Conservation (phyloP, 2,329 filamentous ascomycete genomes). For the Fusarium sublunatum region DNA sequence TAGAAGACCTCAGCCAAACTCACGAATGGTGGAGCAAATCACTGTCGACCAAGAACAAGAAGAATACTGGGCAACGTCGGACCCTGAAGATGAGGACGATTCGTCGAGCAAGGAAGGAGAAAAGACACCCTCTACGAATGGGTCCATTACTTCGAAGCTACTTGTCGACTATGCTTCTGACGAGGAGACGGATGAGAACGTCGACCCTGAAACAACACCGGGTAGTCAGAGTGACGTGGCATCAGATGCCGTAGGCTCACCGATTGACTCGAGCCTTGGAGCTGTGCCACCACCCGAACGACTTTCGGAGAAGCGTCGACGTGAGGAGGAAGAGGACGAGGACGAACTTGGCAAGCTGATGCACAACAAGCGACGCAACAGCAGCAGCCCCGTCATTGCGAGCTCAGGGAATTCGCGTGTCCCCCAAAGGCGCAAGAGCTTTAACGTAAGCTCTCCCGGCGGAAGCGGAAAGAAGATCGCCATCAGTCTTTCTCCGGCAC, state of each 20-base stretch:
- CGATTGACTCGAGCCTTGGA: constrained; percentile 39
- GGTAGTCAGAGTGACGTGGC: constrained; percentile 47
- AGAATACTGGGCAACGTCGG: constrained; percentile 91
- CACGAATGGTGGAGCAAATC: constrained; percentile 78
- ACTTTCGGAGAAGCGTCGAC: constrained; percentile 86
- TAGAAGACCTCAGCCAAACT: constrained; percentile 56
- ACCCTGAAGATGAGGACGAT: constrained; percentile 82
- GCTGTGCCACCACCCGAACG: constrained; percentile 75
- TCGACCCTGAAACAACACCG: constrained; percentile 65
- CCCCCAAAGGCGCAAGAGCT: constrained; percentile 54
- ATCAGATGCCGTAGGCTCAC: constrained; percentile 50
- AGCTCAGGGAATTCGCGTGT: constrained; percentile 50
- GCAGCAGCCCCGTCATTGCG: constrained; percentile 61
- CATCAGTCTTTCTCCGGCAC: constrained; percentile 64
- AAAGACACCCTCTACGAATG: constrained; percentile 64
- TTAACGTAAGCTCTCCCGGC: constrained; percentile 55
- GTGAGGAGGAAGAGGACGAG: constrained; percentile 91
- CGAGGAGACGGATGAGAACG: constrained; percentile 73
- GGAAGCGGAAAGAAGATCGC: constrained; percentile 65
- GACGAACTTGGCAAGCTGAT: constrained; percentile 90
- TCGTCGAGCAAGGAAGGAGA: constrained; percentile 51
- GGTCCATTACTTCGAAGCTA: constrained; percentile 72
- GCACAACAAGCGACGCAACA: constrained; percentile 70
- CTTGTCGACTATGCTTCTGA: constrained; percentile 94
- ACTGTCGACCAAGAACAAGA: constrained; percentile 83